phyloP scores from a whole-genome alignment of 768 basidiomycete genomes.

The Coprinellus micaceus region DNA sequence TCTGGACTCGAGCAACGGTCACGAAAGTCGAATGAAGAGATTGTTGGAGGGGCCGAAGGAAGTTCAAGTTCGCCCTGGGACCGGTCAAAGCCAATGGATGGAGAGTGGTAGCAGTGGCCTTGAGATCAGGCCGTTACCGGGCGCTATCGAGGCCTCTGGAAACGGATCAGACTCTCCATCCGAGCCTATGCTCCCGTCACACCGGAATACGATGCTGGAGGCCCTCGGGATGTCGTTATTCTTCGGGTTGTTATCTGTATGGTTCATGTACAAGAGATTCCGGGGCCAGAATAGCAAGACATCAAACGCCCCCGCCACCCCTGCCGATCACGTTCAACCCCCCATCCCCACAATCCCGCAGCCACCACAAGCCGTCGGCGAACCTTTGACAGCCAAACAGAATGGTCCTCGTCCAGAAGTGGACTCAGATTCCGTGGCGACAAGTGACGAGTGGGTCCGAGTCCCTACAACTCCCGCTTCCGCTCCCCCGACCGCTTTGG shows the following conservation, averaged over 20 bases:
- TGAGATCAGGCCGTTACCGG: neutral
- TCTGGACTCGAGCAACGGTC: conserved; percentile 50
- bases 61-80: conserved; percentile 1
- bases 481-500: conserved; percentile 20
- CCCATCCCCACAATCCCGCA: neutral
- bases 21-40: conserved; percentile 40
- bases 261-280: conserved; percentile 11
- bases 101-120: neutral
- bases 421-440: neutral
- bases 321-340: neutral
- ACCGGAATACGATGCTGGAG: conserved; percentile 11
- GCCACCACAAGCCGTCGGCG: neutral
- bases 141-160: conserved; percentile 5
- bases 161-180: conserved; percentile 9
- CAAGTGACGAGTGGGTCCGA: neutral
- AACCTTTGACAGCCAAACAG: neutral
- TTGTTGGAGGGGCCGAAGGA: conserved; percentile 53
- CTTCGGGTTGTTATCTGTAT: conserved; percentile 15
- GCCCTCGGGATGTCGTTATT: conserved; percentile 7
- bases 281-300: neutral
- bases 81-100: conserved; percentile 6
- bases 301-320: neutral
- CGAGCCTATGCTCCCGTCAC: neutral
- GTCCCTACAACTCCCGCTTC: neutral
- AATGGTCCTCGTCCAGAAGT: neutral